A percentile compares a stretch with the other conserved stretches of the same genome.
phyloP scores from a whole-genome alignment of 306 rosid species.

The Begonia masoniana region DNA sequence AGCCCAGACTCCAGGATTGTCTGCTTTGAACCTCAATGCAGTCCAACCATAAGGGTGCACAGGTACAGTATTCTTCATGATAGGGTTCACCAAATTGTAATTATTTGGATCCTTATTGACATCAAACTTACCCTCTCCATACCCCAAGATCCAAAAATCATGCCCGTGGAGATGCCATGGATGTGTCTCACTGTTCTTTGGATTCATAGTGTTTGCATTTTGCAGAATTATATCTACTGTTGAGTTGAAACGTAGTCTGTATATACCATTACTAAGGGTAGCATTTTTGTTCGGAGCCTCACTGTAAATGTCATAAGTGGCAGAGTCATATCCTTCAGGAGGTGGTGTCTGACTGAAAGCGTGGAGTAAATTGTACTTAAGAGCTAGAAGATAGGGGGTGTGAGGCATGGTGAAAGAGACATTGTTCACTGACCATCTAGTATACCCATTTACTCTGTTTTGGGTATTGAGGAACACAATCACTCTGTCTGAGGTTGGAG shows the following conservation, averaged over 20 bases:
- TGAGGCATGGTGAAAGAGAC: slow-evolving; percentile 57
- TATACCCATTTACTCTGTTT: slow-evolving; percentile 16
- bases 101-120: slow-evolving; percentile 26
- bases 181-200: slow-evolving; percentile 57
- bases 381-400: slow-evolving; percentile 66
- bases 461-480: slow-evolving; percentile 78
- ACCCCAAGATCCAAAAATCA: slow-evolving; percentile 81
- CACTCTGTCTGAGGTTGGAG: slow-evolving; percentile 46
- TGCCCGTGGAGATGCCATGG: slow-evolving; percentile 96
- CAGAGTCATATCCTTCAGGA: slow-evolving; percentile 45
- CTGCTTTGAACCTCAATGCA: slow-evolving; percentile 59
- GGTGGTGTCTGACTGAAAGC: slow-evolving; percentile 44
- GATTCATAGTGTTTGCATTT: slow-evolving; percentile 34
- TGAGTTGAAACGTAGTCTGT: slow-evolving; percentile 17
- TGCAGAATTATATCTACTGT: slow-evolving; percentile 61
- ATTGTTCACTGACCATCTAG: slow-evolving; percentile 60
- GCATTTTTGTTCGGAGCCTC: slow-evolving; percentile 25
- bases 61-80: slow-evolving; percentile 73
- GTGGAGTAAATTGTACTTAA: slow-evolving; percentile 29
- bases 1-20: slow-evolving; percentile 83
- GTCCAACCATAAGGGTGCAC: slow-evolving; percentile 78
- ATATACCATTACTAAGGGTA: slow-evolving; percentile 48
- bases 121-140: slow-evolving; percentile 79
- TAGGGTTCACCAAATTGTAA: slow-evolving; percentile 65
- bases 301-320: slow-evolving; percentile 30